These are phyloP conservation scores for Ascosphaera apis DNA, from an alignment of 2,329 filamentous ascomycete species.

Conservation along the genomic window DNA sequence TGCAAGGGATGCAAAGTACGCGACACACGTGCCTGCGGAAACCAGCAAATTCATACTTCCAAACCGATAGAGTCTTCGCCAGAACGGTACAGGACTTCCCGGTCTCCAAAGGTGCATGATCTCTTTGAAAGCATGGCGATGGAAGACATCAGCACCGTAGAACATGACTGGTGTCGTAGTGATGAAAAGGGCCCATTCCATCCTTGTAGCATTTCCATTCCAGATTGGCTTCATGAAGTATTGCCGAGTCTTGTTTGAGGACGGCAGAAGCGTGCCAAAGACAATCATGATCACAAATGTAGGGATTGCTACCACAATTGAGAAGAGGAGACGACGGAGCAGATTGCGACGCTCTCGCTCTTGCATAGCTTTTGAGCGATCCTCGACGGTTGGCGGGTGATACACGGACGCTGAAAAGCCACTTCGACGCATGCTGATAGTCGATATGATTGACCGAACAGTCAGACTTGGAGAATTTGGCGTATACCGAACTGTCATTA, in stretches of 20 bases:
- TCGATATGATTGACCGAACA: slow-evolving; percentile 46
- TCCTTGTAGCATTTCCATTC: slow-evolving; percentile 45
- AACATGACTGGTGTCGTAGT: slow-evolving; percentile 74
- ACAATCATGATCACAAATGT: slow-evolving; percentile 74
- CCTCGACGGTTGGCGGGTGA: slow-evolving; percentile 63
- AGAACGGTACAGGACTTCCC: slow-evolving; percentile 46
- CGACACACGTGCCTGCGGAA: slow-evolving; percentile 67
- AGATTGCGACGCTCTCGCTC: slow-evolving; percentile 45
- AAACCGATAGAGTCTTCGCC: slow-evolving; percentile 68
- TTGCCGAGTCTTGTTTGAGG: slow-evolving; percentile 31
- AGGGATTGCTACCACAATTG: slow-evolving; percentile 48
- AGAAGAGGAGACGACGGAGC: slow-evolving; percentile 45
- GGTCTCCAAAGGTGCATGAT: slow-evolving; percentile 53
- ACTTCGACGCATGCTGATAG: slow-evolving; percentile 42
- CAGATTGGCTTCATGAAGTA: slow-evolving; percentile 50
- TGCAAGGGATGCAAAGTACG: slow-evolving; percentile 61
- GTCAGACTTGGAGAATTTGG: slow-evolving; percentile 48
- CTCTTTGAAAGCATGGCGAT: slow-evolving; percentile 56
- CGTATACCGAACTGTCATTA: slow-evolving; percentile 46
- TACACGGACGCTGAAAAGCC: slow-evolving; percentile 47
- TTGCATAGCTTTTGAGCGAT: slow-evolving; percentile 52
- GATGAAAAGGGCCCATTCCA: slow-evolving; percentile 59
- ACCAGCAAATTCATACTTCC: slow-evolving; percentile 94
- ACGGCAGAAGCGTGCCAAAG: slow-evolving; percentile 61
- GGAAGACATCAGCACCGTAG: slow-evolving; percentile 67